Conservation (phyloP, 805 yeast genomes). For the Wickerhamiella sergipiensis region DNA sequence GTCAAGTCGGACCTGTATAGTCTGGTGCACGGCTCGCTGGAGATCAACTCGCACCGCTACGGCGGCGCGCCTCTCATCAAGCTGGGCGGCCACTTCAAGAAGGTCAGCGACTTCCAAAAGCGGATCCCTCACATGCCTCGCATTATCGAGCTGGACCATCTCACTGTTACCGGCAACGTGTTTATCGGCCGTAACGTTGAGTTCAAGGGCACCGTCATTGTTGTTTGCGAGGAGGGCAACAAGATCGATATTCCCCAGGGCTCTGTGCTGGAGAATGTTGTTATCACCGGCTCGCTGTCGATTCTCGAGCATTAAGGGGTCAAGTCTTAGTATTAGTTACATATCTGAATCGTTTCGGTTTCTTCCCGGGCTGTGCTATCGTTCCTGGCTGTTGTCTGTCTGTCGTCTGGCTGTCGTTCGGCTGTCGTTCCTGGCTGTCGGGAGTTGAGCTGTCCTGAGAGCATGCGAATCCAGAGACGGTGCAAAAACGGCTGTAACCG, state of each 20-base stretch:
- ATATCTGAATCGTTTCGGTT: neutral
- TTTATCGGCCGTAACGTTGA: slow-evolving; percentile 78
- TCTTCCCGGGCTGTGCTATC: no score
- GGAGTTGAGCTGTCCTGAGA: no score
- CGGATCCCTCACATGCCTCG: slow-evolving; percentile 93
- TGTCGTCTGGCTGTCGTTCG: no score
- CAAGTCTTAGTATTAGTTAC: slow-evolving; percentile 20
- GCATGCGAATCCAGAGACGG: no score
- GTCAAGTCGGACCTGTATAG: slow-evolving; percentile 91
- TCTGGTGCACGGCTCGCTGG: slow-evolving; percentile 82
- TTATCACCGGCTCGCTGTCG: slow-evolving; percentile 90
- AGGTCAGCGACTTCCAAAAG: slow-evolving; percentile 78
- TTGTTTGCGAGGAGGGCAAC: slow-evolving; percentile 94
- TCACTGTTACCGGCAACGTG: slow-evolving; percentile 95
- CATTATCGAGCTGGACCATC: slow-evolving; percentile 90
- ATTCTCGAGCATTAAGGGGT: slow-evolving; percentile 81
- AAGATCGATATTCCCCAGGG: slow-evolving; percentile 97
- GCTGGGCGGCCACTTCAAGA: slow-evolving; percentile 92
- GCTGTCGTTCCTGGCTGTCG: no score
- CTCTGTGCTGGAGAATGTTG: slow-evolving; percentile 86
- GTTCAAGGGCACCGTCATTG: slow-evolving; percentile 92
- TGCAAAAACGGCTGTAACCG: no score
- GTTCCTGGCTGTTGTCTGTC: no score
- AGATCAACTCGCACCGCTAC: slow-evolving; percentile 69
- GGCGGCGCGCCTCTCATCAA: slow-evolving; percentile 91